Evolutionary conservation across 73 alveolate genomes (phyloP).

Genomic region (Paramecium bursaria): DNA sequence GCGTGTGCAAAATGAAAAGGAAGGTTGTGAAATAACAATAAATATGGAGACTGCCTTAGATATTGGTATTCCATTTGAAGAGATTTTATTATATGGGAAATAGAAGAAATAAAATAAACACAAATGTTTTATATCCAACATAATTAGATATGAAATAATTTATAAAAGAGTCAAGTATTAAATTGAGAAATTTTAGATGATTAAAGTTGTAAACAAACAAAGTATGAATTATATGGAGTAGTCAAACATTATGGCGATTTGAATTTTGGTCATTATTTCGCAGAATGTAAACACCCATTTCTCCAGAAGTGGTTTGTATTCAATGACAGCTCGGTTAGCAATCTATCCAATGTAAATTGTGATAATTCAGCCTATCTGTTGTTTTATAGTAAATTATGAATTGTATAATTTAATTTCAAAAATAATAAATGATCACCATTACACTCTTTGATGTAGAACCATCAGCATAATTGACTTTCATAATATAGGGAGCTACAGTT

Average conservation of each 20-base stretch:
- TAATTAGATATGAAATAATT: constrained; percentile 54
- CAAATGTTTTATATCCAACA: constrained; percentile 74
- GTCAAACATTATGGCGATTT: constrained; percentile 69
- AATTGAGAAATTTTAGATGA: background rate
- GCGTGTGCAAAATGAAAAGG: constrained; percentile 78
- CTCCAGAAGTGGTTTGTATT: constrained; percentile 50
- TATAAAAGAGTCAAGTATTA: constrained; percentile 15
- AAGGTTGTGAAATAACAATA: constrained; percentile 72
- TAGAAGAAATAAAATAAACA: constrained; percentile 78
- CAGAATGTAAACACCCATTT: constrained; percentile 67
- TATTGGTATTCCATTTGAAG: constrained; percentile 81
- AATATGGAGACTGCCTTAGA: constrained; percentile 79
- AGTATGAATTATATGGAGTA: constrained; percentile 57
- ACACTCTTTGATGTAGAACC: too few relatives aligned
- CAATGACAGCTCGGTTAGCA: constrained; percentile 60
- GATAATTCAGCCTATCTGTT: constrained; percentile 63
- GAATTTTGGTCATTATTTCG: constrained; percentile 68
- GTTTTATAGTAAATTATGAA: constrained; percentile 51
- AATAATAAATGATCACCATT: too few relatives aligned
- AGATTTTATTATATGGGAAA: constrained; percentile 76
- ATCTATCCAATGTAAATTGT: background rate
- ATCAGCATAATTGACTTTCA: too few relatives aligned
- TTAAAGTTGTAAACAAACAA: background rate
- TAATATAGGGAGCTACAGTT: too few relatives aligned
- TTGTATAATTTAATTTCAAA: background rate